Conservation (phyloP, 305 asterid genomes). For the Solanum aculeatissimum region DNA sequence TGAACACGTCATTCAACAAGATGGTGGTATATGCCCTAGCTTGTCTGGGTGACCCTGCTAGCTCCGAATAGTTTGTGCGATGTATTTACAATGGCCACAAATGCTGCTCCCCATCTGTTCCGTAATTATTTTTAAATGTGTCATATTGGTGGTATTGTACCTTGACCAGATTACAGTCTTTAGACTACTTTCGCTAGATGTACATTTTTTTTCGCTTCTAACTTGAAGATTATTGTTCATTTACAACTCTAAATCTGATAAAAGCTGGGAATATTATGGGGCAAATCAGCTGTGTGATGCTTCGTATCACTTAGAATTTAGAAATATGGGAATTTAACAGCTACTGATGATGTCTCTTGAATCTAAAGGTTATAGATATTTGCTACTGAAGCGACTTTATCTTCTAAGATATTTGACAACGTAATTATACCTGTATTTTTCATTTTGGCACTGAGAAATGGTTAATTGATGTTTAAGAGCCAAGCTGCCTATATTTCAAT, state of each 20-base stretch:
- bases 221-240: not conserved
- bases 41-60: not conserved
- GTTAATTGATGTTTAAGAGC: not conserved
- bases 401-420: not conserved
- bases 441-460: not conserved
- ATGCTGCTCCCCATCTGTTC: not conserved
- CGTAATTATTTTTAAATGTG: not conserved
- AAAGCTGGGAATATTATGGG: not conserved
- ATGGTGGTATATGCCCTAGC: not conserved
- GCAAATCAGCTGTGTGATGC: not conserved
- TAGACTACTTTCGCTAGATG: not conserved
- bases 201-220: not conserved
- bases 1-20: not conserved
- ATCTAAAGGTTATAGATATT: not conserved
- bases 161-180: not conserved
- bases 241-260: not conserved
- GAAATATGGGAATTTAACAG: not conserved
- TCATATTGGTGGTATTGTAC: not conserved
- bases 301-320: not conserved
- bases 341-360: not conserved
- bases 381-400: not conserved
- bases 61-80: slow-evolving; percentile 1
- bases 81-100: not conserved
- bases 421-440: not conserved
- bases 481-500: not conserved